Evolutionary conservation across 768 basidiomycete species (phyloP).

Genomic region (Rhizopogon rudus): DNA sequence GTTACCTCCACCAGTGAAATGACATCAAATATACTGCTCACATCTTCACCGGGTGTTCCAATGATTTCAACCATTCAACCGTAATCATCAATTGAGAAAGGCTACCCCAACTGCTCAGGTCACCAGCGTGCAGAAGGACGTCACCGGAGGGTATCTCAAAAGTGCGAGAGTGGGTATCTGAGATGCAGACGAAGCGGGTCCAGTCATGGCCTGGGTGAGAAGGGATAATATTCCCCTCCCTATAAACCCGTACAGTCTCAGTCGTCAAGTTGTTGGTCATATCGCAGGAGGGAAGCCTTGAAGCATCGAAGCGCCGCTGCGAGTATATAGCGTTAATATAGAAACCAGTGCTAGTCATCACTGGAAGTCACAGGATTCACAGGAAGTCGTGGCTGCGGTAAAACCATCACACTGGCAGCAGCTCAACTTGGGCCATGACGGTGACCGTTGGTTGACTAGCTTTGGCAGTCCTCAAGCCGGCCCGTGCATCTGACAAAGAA

Average conservation of each 20-base stretch:
- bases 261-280: neutral
- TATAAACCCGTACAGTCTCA: neutral
- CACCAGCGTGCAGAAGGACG: slow-evolving; percentile 62
- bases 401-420: too few species aligned
- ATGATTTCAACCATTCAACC: slow-evolving; percentile 50
- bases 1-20: neutral
- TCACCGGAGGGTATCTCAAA: slow-evolving; percentile 57
- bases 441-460: too few species aligned
- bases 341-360: too few species aligned
- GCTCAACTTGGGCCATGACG: too few species aligned
- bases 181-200: slow-evolving; percentile 32
- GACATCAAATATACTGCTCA: slow-evolving; percentile 20
- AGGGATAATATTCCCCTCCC: slow-evolving; percentile 10
- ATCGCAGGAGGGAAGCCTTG: too few species aligned
- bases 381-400: too few species aligned
- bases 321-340: neutral
- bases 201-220: slow-evolving; percentile 27
- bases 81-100: slow-evolving; percentile 41
- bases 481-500: too few species aligned
- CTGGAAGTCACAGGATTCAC: too few species aligned
- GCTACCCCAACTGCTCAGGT: slow-evolving; percentile 50
- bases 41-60: slow-evolving; percentile 62
- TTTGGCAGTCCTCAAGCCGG: too few species aligned
- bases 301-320: neutral
- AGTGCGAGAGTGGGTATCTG: slow-evolving; percentile 27